Percentiles rank a stretch among this genome's conserved stretches.
These are phyloP conservation scores for Chrysosporium keratinophilum DNA, from an alignment of 2,329 filamentous ascomycete species.

Conservation along the genomic window DNA sequence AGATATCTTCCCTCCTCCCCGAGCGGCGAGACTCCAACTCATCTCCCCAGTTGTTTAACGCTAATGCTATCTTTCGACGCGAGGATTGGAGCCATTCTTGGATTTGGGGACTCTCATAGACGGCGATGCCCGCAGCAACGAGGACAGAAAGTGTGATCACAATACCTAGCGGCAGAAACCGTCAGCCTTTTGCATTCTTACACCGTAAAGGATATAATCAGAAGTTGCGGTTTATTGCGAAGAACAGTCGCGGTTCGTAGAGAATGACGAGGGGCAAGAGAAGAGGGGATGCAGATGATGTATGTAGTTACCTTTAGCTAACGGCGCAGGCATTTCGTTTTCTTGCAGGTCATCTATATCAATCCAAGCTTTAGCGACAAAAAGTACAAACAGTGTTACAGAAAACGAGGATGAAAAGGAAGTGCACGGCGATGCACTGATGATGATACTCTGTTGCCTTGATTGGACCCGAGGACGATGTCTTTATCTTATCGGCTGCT, in stretches of 20 bases:
- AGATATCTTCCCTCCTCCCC: slow-evolving; percentile 32
- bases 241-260: too few relatives aligned
- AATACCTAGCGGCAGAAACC: slow-evolving; percentile 38
- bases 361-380: too few relatives aligned
- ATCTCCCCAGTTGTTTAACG: slow-evolving; percentile 50
- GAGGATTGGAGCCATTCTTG: slow-evolving; percentile 53
- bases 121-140: slow-evolving; percentile 52
- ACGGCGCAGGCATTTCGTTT: slow-evolving; percentile 36
- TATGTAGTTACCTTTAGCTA: slow-evolving; percentile 37
- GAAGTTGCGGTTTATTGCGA: slow-evolving; percentile 13
- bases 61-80: slow-evolving; percentile 50
- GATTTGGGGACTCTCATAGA: slow-evolving; percentile 54
- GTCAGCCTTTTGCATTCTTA: too few relatives aligned
- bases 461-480: neutral
- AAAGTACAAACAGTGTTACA: too few relatives aligned
- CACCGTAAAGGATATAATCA: too few relatives aligned
- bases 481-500: neutral
- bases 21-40: slow-evolving; percentile 43
- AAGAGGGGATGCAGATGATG: slow-evolving; percentile 7
- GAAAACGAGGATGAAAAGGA: too few relatives aligned
- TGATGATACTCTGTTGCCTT: neutral
- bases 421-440: neutral
- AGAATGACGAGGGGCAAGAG: neutral
- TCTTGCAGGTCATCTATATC: neutral
- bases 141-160: slow-evolving; percentile 53